Conservation (phyloP, 2,329 filamentous ascomycete species). For the Colletotrichum abscissum region DNA sequence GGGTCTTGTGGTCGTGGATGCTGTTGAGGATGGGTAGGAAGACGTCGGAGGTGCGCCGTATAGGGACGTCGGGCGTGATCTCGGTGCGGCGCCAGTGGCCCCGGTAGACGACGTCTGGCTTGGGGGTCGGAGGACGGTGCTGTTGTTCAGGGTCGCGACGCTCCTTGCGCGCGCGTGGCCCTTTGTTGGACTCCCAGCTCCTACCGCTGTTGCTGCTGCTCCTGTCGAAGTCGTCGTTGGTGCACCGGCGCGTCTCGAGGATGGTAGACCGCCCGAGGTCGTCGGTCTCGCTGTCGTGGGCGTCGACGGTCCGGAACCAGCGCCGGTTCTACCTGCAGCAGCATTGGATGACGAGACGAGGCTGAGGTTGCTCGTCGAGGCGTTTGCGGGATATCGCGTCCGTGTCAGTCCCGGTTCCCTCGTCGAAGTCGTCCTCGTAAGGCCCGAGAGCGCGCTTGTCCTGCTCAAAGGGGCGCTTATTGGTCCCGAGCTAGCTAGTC, state of each 20-base stretch:
- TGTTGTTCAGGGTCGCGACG: slow-evolving; percentile 49
- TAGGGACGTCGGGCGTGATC: slow-evolving; percentile 19
- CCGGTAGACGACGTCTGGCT: slow-evolving; percentile 42
- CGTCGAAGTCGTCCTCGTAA: slow-evolving; percentile 19
- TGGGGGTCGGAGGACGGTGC: slow-evolving; percentile 53
- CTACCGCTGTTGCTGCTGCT: background rate
- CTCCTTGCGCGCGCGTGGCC: slow-evolving; percentile 54
- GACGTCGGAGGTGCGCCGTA: slow-evolving; percentile 20
- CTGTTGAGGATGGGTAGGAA: background rate
- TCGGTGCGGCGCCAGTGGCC: slow-evolving; percentile 29
- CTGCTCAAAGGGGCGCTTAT: background rate
- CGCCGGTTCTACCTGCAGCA: slow-evolving; percentile 27
- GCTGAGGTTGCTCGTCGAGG: slow-evolving; percentile 40
- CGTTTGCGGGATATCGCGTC: slow-evolving; percentile 32
- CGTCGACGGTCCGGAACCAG: slow-evolving; percentile 19
- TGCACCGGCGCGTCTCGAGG: slow-evolving; percentile 3
- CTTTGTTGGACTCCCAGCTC: slow-evolving; percentile 30
- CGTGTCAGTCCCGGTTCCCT: background rate
- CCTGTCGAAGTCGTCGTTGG: slow-evolving; percentile 26
- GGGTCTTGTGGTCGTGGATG: slow-evolving; percentile 3
- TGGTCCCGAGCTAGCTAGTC: background rate
- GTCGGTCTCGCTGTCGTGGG: slow-evolving; percentile 39
- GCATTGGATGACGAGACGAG: slow-evolving; percentile 30
- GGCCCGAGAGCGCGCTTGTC: background rate
- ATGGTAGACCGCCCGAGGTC: slow-evolving; percentile 42